Conservation (phyloP, 805 yeast genomes). For the Ogataea populi-albae region DNA sequence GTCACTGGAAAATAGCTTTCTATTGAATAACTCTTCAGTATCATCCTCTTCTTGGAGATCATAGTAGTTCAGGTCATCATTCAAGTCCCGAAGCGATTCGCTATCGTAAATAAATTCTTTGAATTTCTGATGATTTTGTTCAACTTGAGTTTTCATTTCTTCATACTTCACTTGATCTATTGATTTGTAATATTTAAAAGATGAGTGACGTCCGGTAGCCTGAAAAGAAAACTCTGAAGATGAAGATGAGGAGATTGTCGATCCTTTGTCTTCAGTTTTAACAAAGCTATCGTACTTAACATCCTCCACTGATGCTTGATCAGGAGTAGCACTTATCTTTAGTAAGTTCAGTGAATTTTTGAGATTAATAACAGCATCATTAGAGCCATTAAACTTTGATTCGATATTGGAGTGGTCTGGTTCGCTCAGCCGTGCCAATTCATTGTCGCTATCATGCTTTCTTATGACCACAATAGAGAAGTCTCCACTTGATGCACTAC, state of each 20-base stretch:
- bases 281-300: background rate
- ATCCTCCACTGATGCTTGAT: background rate
- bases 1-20: slow-evolving; percentile 35
- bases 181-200: slow-evolving; percentile 37
- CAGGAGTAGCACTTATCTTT: background rate
- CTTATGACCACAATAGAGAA: slow-evolving; percentile 24
- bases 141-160: slow-evolving; percentile 15
- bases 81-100: slow-evolving; percentile 26
- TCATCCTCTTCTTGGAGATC: slow-evolving; percentile 36
- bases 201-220: slow-evolving; percentile 34
- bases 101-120: slow-evolving; percentile 26
- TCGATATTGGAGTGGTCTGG: background rate
- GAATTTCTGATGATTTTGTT: slow-evolving; percentile 18
- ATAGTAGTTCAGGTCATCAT: slow-evolving; percentile 32
- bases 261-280: slow-evolving; percentile 4
- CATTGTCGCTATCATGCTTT: slow-evolving; percentile 6
- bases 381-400: background rate
- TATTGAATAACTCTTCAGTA: slow-evolving; percentile 37
- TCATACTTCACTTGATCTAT: slow-evolving; percentile 30
- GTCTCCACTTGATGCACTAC: slow-evolving; percentile 20
- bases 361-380: background rate
- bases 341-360: background rate
- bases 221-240: slow-evolving; percentile 37
- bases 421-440: too few species aligned
- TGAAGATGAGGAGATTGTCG: slow-evolving; percentile 19